Evolutionary conservation across 345 rosid genomes (phyloP), one percentile per base, ranked within the genome.

Genomic region (Crucihimalaya himalaica): DNA sequence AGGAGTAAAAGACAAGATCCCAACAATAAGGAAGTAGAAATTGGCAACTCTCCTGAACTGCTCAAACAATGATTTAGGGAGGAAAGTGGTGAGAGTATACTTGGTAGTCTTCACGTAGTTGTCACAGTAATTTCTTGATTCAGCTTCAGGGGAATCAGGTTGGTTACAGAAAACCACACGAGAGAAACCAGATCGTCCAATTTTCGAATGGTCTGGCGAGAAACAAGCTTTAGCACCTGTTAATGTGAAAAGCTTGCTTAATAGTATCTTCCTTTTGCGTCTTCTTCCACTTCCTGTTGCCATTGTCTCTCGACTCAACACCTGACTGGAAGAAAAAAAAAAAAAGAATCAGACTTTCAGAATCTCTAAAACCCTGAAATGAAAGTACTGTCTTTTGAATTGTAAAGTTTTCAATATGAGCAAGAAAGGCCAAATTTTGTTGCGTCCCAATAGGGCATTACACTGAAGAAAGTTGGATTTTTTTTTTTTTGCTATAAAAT

Each of bases 21-120:
- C 98, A 66, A 77, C 73, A 18, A 89, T 84, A 71, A 94, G 83
- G 83, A 94, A 94, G 79, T 58, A 94, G 68, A 91, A 91, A 60
- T 94, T 91, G 16, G 98, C 98, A 0, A 91, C 98, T 78, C 98
- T 86, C 68, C 97, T 83, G 57, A 91, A 94, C 86, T 94, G 98
- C 82, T 91, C 96, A 77, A 94, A 94, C 79, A 94, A 82, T 14
- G 97, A 89, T 72, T 94, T 91, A 15, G 98, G 98, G 76, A 91
- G 66, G 85, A 94, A 91, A 70, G 85, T 77, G n/a, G 86, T 80
- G 25, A 77, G 66, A 14, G 86, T 94, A 47, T 94, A 94, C 81
- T 94, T 91, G 2, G 97, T 88, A 34, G 93, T 88, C 25, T 86
- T 81, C 4, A 91, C 89, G 71, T 87, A 86, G 74, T 94, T 94